Percentiles rank a stretch among this genome's conserved stretches.
phyloP scores from a whole-genome alignment of 177 flowering plant species.

The Vitis hybrid region DNA sequence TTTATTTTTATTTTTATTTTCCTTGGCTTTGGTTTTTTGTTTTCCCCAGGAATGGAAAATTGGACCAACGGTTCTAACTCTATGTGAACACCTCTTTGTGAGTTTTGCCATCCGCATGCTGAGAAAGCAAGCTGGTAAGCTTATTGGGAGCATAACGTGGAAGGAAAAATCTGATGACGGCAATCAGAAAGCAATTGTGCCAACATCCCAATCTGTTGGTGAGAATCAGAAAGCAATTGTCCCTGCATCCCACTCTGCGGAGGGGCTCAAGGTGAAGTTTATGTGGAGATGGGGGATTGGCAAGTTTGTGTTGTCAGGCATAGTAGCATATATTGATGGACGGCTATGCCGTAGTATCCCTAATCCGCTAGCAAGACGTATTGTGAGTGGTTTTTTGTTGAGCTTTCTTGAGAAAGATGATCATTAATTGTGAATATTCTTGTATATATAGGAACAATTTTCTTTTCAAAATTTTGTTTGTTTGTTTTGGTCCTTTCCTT shows the following conservation, averaged over 20 bases:
- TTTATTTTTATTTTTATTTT: too few relatives aligned
- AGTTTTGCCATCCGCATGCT: slow-evolving; percentile 81
- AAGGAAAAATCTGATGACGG: slow-evolving; percentile 23
- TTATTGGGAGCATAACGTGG: slow-evolving; percentile 31
- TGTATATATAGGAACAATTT: background rate
- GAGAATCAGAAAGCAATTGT: slow-evolving; percentile 27
- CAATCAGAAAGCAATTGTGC: slow-evolving; percentile 26
- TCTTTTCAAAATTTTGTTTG: background rate
- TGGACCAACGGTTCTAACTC: slow-evolving; percentile 79
- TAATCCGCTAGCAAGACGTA: slow-evolving; percentile 70
- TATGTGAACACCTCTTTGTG: slow-evolving; percentile 91
- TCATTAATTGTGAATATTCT: slow-evolving; percentile 15
- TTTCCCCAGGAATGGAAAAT: slow-evolving; percentile 77
- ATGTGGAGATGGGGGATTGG: slow-evolving; percentile 63
- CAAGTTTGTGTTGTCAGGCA: slow-evolving; percentile 70
- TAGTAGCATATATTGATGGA: slow-evolving; percentile 89
- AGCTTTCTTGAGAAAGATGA: slow-evolving; percentile 72
- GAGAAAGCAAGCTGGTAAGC: slow-evolving; percentile 54
- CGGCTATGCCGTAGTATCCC: slow-evolving; percentile 86
- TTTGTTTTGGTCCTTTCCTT: too few relatives aligned
- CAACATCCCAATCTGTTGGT: slow-evolving; percentile 8
- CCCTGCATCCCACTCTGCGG: slow-evolving; percentile 20
- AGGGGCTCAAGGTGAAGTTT: slow-evolving; percentile 24
- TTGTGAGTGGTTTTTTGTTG: slow-evolving; percentile 90
- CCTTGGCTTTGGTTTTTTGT: too few relatives aligned